phyloP scores from a whole-genome alignment of 345 rosid species.

The Euphorbia lathyris region DNA sequence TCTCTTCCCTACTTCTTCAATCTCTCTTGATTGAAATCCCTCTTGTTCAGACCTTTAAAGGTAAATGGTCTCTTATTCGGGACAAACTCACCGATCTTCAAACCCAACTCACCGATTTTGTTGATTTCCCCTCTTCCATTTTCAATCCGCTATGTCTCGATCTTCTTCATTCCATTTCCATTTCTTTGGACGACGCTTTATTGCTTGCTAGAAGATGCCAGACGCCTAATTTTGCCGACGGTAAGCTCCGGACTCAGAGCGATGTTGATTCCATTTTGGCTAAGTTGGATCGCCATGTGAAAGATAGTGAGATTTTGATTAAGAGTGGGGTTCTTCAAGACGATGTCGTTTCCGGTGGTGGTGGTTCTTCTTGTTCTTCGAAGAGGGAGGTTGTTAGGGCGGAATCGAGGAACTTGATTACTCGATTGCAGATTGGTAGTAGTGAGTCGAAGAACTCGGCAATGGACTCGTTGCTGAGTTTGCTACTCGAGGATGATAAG shows the following conservation, averaged over 20 bases:
- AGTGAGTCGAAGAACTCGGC: conserved; percentile 70
- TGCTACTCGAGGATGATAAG: conserved; percentile 69
- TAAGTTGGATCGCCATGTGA: conserved; percentile 58
- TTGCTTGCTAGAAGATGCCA: conserved; percentile 50
- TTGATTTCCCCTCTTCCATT: conserved; percentile 44
- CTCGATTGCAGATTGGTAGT: conserved; percentile 76
- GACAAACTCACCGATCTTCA: conserved; percentile 58
- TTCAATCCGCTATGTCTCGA: conserved; percentile 53
- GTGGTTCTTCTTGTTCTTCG: conserved; percentile 24
- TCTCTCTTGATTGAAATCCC: conserved; percentile 49
- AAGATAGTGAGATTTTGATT: conserved; percentile 62
- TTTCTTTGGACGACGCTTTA: conserved; percentile 51
- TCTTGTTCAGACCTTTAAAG: conserved; percentile 46
- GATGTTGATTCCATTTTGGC: conserved; percentile 73
- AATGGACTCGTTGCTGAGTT: conserved; percentile 54
- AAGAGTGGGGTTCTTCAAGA: conserved; percentile 56
- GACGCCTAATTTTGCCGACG: conserved; percentile 44
- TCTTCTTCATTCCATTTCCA: conserved; percentile 47
- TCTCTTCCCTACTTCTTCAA: conserved; percentile 31
- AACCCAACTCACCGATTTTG: conserved; percentile 61
- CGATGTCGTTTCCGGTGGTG: conserved; percentile 20
- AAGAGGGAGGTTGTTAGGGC: conserved; percentile 66
- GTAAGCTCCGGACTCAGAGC: conserved; percentile 88
- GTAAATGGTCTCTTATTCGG: conserved; percentile 67
- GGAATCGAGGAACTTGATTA: conserved; percentile 63